Base-by-base conservation (phyloP, 495 filamentous ascomycete species). In the Penicillium crystallinum region DNA sequence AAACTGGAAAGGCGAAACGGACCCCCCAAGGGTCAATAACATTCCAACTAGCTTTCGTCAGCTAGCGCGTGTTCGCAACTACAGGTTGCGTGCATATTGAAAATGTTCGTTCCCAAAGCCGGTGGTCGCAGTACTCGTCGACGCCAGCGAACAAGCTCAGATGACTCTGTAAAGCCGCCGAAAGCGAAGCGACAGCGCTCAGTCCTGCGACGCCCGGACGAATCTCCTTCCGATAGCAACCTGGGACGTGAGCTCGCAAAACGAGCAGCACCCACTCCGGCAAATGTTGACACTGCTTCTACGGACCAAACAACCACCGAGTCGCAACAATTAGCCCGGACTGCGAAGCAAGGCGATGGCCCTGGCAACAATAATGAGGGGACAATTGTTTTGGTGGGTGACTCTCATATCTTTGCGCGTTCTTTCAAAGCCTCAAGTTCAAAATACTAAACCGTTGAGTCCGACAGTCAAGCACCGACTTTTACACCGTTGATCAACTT, bases 401-500 rank as follows among this genome's bases (percentile, higher is more conserved):
- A 15, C 35, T 43, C 35, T 41, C 23, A 46, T 4, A 44, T 14
- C 52, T 39, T 53, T 45, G 10, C 40, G 49, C 41, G 9, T 21
- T 46, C 30, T 29, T 34, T 23, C 5, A n/a, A 27, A 34, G n/a
- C 11, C 21, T 29, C 22, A 37, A 48, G 17, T 30, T 23, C 49
- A 41, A 61, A 70, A 38, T 46, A 29, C 49, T 59, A 62, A 55
- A 36, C 29, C 12, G n/a, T 29, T 36, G 21, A 7, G 4, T 43
- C 22, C 35, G 36, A 49, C 47, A 96, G 90, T 91, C 90, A 15
- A 86, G 84, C 64, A 97, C 89, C 59, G 84, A 87, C 62, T 88
- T 86, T 49, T 97, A 93, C 61, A 83, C 80, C 29, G 90, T 97
- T 30, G 87, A 87, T 49, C 88, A 89, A 61, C 81, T 97, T 22